Evolutionary conservation across 1,284 basidiomycete species (phyloP).

Genomic region (Heterobasidion irregulare): DNA sequence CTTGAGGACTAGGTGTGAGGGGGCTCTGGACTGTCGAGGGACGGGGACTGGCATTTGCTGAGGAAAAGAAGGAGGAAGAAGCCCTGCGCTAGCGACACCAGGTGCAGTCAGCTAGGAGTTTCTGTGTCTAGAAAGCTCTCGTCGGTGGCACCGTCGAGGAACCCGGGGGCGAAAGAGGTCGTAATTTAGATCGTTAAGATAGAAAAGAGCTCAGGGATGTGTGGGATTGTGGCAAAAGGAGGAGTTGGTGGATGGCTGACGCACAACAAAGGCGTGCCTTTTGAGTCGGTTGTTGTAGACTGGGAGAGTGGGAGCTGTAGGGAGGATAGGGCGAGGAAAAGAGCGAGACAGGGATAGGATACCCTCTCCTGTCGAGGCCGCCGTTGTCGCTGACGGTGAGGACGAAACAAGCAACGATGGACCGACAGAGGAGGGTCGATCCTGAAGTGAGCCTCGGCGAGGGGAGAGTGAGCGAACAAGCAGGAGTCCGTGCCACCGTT

Average conservation of each 20-base stretch:
- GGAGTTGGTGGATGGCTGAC: slow-evolving; percentile 52
- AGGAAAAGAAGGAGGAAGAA: slow-evolving; percentile 23
- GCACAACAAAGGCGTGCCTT: slow-evolving; percentile 90
- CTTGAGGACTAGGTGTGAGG: slow-evolving; percentile 60
- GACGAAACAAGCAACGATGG: slow-evolving; percentile 25
- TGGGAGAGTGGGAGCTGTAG: slow-evolving; percentile 4
- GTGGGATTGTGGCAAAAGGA: slow-evolving; percentile 21
- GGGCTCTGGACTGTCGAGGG: slow-evolving; percentile 45
- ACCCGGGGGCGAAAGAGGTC: slow-evolving; percentile 23
- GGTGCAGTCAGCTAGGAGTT: slow-evolving; percentile 14
- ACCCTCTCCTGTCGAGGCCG: slow-evolving; percentile 29
- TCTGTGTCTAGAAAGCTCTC: slow-evolving; percentile 3
- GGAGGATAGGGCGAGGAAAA: slow-evolving; percentile 20
- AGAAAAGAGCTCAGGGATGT: slow-evolving; percentile 17
- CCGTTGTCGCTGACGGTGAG: slow-evolving; percentile 31
- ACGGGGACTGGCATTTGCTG: slow-evolving; percentile 81
- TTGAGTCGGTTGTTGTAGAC: slow-evolving; percentile 25
- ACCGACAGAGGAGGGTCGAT: slow-evolving; percentile 36
- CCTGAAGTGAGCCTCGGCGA: slow-evolving; percentile 18
- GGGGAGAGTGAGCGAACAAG: slow-evolving; percentile 14
- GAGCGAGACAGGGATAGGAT: slow-evolving; percentile 27
- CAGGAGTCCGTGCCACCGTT: slow-evolving; percentile 8
- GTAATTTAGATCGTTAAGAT: slow-evolving; percentile 39
- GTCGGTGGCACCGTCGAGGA: slow-evolving; percentile 3
- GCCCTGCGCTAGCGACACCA: slow-evolving; percentile 30